A percentile compares a stretch with the other conserved stretches of the same genome.
phyloP scores from a whole-genome alignment of 2,329 filamentous ascomycete species.

The Sporothrix sp. region DNA sequence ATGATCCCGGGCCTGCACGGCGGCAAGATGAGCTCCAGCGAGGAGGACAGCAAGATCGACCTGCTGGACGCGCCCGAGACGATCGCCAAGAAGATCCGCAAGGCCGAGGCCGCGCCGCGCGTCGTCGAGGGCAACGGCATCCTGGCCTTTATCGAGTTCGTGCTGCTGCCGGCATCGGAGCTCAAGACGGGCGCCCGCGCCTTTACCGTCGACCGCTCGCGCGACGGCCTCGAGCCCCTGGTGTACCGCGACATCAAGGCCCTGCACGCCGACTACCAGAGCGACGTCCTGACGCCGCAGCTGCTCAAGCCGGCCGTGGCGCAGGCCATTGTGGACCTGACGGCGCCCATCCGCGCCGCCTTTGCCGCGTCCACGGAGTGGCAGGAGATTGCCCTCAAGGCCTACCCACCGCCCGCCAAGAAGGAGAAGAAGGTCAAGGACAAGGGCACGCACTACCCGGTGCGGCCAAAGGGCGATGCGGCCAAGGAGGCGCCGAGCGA shows the following conservation, averaged over 20 bases:
- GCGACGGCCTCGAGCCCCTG: constrained; percentile 60
- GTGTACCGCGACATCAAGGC: constrained; percentile 68
- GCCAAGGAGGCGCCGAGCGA: constrained; percentile 1
- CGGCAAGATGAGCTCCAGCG: constrained; percentile 78
- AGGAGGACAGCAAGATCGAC: constrained; percentile 79
- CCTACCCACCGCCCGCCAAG: constrained; percentile 65
- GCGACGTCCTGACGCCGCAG: constrained; percentile 77
- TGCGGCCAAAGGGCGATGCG: constrained; percentile 15
- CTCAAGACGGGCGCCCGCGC: constrained; percentile 46
- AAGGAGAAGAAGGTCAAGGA: constrained; percentile 38
- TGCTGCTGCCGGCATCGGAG: constrained; percentile 68
- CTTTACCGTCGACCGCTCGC: constrained; percentile 58
- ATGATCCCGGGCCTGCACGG: constrained; percentile 83
- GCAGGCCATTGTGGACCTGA: constrained; percentile 59
- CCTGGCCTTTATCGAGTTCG: constrained; percentile 75
- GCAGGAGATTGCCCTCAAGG: constrained; percentile 66
- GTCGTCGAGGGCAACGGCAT: constrained; percentile 78
- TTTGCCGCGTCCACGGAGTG: constrained; percentile 66
- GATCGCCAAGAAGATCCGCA: constrained; percentile 75
- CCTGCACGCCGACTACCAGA: constrained; percentile 69
- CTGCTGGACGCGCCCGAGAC: constrained; percentile 69
- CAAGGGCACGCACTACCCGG: constrained; percentile 20
- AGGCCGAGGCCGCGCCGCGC: constrained; percentile 69
- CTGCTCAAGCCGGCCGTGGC: constrained; percentile 76
- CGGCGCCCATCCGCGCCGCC: constrained; percentile 66